phyloP scores from a whole-genome alignment of 2,329 filamentous ascomycete species.

The Colletotrichum sansevieriae region DNA sequence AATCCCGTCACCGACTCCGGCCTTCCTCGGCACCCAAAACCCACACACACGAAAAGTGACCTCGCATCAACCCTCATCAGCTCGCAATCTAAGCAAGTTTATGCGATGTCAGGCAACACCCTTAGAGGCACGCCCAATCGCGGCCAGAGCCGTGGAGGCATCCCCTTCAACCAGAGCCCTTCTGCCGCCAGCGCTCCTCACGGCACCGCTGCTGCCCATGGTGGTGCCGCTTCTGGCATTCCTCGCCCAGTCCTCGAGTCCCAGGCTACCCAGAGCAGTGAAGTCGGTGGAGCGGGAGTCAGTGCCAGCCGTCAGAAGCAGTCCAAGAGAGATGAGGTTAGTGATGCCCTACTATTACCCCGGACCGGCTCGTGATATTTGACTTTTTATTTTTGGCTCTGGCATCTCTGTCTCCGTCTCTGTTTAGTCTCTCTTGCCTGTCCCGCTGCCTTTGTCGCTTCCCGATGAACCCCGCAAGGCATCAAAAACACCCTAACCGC shows the following conservation, averaged over 20 bases:
- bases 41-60: constrained; percentile 22
- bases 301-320: constrained; percentile 97
- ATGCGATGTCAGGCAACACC: constrained; percentile 70
- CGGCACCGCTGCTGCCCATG: constrained; percentile 1
- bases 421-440: constrained; percentile 1
- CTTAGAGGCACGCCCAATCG: constrained; percentile 78
- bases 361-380: constrained; percentile 7
- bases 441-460: neutral
- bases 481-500: neutral
- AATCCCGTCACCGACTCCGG: constrained; percentile 10
- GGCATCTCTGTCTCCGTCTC: neutral
- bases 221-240: constrained; percentile 68
- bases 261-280: constrained; percentile 68
- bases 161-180: constrained; percentile 73
- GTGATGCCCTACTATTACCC: constrained; percentile 48
- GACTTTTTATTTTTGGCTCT: neutral
- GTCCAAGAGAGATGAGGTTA: constrained; percentile 97
- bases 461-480: neutral
- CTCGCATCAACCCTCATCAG: constrained; percentile 38
- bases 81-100: constrained; percentile 57
- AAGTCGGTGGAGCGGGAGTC: constrained; percentile 75
- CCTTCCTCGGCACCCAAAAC: constrained; percentile 35
- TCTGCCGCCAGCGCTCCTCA: constrained; percentile 21
- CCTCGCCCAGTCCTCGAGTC: constrained; percentile 78
- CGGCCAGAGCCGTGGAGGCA: constrained; percentile 68